These are phyloP conservation scores for Tuber indicum DNA, from an alignment of 495 filamentous ascomycete genomes.

Conservation along the genomic window DNA sequence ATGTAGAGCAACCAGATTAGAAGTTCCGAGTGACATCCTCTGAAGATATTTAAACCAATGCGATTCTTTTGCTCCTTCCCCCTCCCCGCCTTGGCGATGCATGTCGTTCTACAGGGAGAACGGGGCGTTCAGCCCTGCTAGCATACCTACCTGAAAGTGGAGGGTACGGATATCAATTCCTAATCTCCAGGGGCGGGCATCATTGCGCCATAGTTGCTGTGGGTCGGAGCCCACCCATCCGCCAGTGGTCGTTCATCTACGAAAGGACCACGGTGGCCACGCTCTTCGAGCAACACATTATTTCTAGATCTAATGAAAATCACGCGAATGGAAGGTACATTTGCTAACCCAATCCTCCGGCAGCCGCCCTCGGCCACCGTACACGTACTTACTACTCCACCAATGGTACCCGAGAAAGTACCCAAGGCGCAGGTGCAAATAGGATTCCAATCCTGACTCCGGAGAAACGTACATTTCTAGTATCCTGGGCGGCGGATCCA, in stretches of 20 bases:
- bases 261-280: no score
- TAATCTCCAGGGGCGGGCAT: neutral
- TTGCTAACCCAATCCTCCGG: neutral
- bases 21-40: neutral
- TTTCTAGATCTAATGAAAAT: neutral
- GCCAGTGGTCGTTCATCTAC: neutral
- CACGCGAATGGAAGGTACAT: neutral
- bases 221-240: neutral
- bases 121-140: neutral
- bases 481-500: neutral
- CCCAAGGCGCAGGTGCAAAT: neutral
- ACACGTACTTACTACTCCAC: neutral
- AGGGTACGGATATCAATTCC: neutral
- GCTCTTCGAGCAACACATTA: neutral
- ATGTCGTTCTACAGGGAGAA: neutral
- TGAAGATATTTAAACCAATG: neutral
- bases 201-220: neutral
- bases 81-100: neutral
- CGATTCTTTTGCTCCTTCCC: neutral
- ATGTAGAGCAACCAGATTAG: no score
- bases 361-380: neutral
- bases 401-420: neutral
- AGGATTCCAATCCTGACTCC: neutral
- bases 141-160: neutral
- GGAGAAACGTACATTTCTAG: neutral